Percentiles rank a stretch among this genome's conserved stretches.
Conservation (phyloP, 306 rosid species). For the Dalbergia cochinchinensis region DNA sequence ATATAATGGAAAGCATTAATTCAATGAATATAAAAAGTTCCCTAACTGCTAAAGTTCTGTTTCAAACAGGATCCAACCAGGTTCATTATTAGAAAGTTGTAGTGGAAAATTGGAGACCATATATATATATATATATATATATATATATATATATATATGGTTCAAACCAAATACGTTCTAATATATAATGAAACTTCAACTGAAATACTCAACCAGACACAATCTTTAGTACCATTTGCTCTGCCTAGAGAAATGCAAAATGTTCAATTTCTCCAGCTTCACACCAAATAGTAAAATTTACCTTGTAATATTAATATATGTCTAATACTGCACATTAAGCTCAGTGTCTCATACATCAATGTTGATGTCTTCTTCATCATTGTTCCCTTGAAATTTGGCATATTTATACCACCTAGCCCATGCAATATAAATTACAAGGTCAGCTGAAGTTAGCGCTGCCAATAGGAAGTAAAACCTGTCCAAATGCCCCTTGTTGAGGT, state of each 20-base stretch:
- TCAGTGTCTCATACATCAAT: not conserved
- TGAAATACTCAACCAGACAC: not conserved
- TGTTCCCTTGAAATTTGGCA: slow-evolving; percentile 64
- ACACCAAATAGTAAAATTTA: slow-evolving; percentile 7
- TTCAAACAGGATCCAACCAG: not conserved
- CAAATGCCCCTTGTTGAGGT: slow-evolving; percentile 77
- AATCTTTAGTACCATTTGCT: slow-evolving; percentile 3
- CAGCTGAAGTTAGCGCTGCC: slow-evolving; percentile 71
- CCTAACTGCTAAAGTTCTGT: not conserved
- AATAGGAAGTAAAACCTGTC: slow-evolving; percentile 77
- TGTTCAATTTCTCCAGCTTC: slow-evolving; percentile 28
- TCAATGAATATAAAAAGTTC: not conserved
- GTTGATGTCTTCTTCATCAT: slow-evolving; percentile 36
- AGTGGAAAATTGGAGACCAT: not conserved
- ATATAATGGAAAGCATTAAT: too few relatives aligned
- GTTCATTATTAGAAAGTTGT: not conserved
- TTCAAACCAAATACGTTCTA: not conserved
- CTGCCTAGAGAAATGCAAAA: slow-evolving; percentile 29
- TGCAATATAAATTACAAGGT: slow-evolving; percentile 55
- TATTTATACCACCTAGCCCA: slow-evolving; percentile 83
- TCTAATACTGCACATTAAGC: slow-evolving; percentile 6
- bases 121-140: too few relatives aligned
- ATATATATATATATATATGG: not conserved
- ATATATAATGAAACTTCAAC: not conserved
- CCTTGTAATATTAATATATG: not conserved